Base-by-base conservation (phyloP, 768 basidiomycete genomes). In the Xerocomellus chrysenteron region DNA sequence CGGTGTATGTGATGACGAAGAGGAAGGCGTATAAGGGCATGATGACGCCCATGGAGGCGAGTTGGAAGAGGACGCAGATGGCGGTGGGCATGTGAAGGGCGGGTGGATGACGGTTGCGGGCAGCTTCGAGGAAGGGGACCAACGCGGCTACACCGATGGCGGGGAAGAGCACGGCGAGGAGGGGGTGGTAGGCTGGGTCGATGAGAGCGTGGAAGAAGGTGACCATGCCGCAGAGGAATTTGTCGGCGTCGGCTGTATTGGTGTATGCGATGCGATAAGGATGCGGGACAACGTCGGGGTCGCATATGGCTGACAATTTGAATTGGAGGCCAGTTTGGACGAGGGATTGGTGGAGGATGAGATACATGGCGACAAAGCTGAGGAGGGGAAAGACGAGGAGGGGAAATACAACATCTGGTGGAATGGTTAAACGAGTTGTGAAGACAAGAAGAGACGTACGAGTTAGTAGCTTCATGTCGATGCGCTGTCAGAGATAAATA, bases 1-100 rank as follows among this genome's bases (percentile, higher is more conserved):
- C 52, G 2, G 74, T 67, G 7, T 75, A 75, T 0, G 75, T 74
- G 37, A 79, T 52, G 55, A 81, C 70, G 67, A 81, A 78, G 36
- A 71, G 52, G 33, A 82, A 67, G 73, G 76, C 78, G 55, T 83
- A 85, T 2, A 83, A 30, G 14, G 83, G 78, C 45, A 77, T 70
- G 45, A 74, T 68, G 37, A 76, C 66, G 16, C 75, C 83, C 55
- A 79, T 62, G n/a, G 79, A 73, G 17, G 73, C 58, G 10, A 71
- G 47, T 60, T 84, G 82, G 43, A 65, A 73, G 8, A 78, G 57
- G 11, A 80, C 61, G 12, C 78, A 73, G 58, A 79, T 70, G 17
- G 76, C 47, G 32, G 76, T 63, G 24, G 82, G 81, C 26, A 74
- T 72, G 24, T 75, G 73, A 32, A 84, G 65, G 39, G 74, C 35